phyloP scores from a whole-genome alignment of 2,329 filamentous ascomycete genomes.

The Fusarium sp. region DNA sequence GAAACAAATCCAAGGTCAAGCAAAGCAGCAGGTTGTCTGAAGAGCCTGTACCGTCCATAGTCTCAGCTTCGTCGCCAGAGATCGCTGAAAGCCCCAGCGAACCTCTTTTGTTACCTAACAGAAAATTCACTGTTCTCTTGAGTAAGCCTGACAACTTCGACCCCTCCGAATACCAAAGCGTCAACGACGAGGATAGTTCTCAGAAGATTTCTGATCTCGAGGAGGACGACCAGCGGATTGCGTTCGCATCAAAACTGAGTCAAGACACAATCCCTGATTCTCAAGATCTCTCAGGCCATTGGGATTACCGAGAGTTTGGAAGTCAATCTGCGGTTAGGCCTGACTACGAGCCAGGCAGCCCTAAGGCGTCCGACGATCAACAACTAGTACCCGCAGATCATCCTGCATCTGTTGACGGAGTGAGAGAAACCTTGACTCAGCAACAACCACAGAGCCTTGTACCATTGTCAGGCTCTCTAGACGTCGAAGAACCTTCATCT shows the following conservation, averaged over 20 bases:
- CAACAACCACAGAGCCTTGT: conserved; percentile 1
- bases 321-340: conserved; percentile 6
- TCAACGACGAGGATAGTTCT: conserved; percentile 49
- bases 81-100: conserved; percentile 28
- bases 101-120: conserved; percentile 17
- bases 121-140: conserved; percentile 50
- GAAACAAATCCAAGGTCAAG: conserved; percentile 41
- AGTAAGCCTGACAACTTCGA: conserved; percentile 51
- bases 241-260: conserved; percentile 51
- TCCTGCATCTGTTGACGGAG: not conserved
- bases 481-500: not conserved
- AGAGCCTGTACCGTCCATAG: conserved; percentile 50
- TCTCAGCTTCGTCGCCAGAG: conserved; percentile 46
- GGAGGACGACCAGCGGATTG: conserved; percentile 50
- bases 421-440: not conserved
- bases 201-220: conserved; percentile 53
- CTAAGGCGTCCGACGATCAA: not conserved
- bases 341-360: conserved; percentile 7
- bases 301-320: conserved; percentile 28
- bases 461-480: not conserved
- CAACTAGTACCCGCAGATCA: not conserved
- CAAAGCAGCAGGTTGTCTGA: conserved; percentile 46
- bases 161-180: conserved; percentile 53
- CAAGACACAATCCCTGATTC: conserved; percentile 60
- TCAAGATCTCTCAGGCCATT: conserved; percentile 53